phyloP scores from a whole-genome alignment of 2,329 filamentous ascomycete species.

The Botrytis pseudocinerea region DNA sequence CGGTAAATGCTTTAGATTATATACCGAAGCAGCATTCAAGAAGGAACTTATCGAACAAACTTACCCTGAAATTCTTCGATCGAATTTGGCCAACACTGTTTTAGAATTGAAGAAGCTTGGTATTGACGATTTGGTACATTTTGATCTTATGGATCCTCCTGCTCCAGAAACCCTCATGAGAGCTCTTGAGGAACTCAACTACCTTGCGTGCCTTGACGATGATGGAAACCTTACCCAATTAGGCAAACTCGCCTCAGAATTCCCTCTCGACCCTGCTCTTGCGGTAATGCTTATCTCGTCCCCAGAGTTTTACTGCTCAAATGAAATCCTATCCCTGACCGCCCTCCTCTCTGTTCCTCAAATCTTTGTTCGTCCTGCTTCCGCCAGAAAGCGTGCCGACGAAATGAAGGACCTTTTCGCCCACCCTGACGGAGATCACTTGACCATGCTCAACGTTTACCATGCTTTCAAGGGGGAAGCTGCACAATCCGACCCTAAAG shows the following conservation, averaged over 20 bases:
- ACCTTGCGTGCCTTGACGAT: constrained; percentile 92
- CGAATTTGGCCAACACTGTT: constrained; percentile 92
- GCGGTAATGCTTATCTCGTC: constrained; percentile 98
- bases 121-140: constrained; percentile 93
- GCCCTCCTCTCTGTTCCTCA: constrained; percentile 92
- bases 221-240: constrained; percentile 89
- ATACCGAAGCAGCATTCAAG: constrained; percentile 95
- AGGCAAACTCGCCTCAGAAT: constrained; percentile 86
- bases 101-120: constrained; percentile 97
- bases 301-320: constrained; percentile 97
- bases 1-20: constrained; percentile 96
- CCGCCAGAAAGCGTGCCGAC: constrained; percentile 85
- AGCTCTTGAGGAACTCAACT: constrained; percentile 95
- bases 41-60: constrained; percentile 97
- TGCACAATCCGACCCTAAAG: constrained; percentile 71
- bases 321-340: constrained; percentile 94
- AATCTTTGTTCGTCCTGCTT: constrained; percentile 85
- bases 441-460: constrained; percentile 96
- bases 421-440: constrained; percentile 89
- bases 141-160: constrained; percentile 97
- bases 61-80: constrained; percentile 91
- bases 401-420: constrained; percentile 96
- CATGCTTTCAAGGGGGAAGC: constrained; percentile 87
- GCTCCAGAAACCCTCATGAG: constrained; percentile 98
- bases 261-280: constrained; percentile 88